Evolutionary conservation across 164 flowering plant genomes (phyloP), one percentile per base, ranked within the genome.

Genomic region (Cinnamomum chago): DNA sequence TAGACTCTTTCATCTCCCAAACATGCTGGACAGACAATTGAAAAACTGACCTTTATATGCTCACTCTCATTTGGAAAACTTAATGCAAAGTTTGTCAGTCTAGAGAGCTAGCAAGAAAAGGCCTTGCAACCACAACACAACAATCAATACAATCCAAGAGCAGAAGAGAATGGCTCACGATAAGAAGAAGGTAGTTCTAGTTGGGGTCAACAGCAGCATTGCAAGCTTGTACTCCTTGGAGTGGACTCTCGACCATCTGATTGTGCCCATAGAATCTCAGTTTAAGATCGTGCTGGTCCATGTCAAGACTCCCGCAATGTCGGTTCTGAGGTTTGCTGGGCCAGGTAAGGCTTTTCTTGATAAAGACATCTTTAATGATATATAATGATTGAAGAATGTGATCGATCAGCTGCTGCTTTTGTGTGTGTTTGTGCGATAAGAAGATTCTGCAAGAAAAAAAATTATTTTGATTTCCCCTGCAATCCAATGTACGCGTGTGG

Each of bases 181-280:
- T 3, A 55, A 0, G 55, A 72, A 40, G 75, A 72, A 62, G 20
- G 51, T 72, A 18, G 18, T 72, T 9, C 9, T 72, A 20, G 50
- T 72, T 25, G 75, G 67, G 1, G n/a, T 72, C 68, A 67, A 72
- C 68, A 40, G 64, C n/a, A 72, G 75, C 28, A 28, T 27, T 30
- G 75, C 28, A 50, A 72, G 75, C 67, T 62, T 72, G 25, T n/a
- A 72, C 24, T 62, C 75, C 28, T 20, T 72, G 25, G 75, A 72
- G 35, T 72, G 75, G 75, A 40, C 68, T n/a, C 24, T 62, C 24
- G 75, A 72, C 17, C 50, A 72, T 40, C 68, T 72, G 11, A 27
- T 72, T 40, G 33, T 2, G 17, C 74, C 67, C 23, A 20, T 15
- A 55, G 65, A 62, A 35, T 60, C 67, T 22, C 67, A 27, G 3